Evolutionary conservation across 2,329 filamentous ascomycete species (phyloP).

Genomic region (Hypomyces rosellus): DNA sequence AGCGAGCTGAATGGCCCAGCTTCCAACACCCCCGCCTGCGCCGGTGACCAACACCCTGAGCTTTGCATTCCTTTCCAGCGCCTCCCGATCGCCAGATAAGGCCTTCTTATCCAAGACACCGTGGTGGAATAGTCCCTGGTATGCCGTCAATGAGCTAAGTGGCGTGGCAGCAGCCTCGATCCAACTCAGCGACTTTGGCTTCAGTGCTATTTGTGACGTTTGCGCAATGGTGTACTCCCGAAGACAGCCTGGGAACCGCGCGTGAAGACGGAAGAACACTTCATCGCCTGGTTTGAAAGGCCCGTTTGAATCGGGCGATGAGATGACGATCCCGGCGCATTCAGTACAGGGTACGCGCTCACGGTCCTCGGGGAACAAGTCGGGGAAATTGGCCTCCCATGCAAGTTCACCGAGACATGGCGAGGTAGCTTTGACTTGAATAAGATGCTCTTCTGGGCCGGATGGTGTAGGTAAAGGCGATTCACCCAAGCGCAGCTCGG

Average conservation of each 20-base stretch:
- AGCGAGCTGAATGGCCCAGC: constrained; percentile 34
- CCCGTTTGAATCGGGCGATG: constrained; percentile 18
- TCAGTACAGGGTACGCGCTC: constrained; percentile 32
- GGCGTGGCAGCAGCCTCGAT: constrained; percentile 31
- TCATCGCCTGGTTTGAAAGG: constrained; percentile 30
- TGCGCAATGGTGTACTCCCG: constrained; percentile 28
- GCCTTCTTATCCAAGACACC: constrained; percentile 24
- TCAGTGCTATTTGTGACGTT: constrained; percentile 27
- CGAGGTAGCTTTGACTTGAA: constrained; percentile 28
- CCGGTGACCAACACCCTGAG: constrained; percentile 33
- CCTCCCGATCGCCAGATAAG: constrained; percentile 22
- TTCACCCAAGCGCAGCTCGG: constrained; percentile 14
- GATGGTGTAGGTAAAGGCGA: constrained; percentile 18
- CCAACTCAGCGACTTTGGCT: constrained; percentile 27
- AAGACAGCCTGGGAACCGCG: constrained; percentile 22
- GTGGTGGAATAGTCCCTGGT: constrained; percentile 34
- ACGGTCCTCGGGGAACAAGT: constrained; percentile 16
- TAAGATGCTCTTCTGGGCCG: constrained; percentile 21
- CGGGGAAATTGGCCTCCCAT: constrained; percentile 22
- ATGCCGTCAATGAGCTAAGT: constrained; percentile 35
- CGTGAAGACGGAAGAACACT: constrained; percentile 27
- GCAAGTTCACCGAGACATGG: constrained; percentile 27
- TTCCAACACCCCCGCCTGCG: constrained; percentile 33
- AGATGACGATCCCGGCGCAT: constrained; percentile 32
- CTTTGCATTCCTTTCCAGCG: constrained; percentile 21